Percentiles rank a stretch among this genome's conserved stretches.
Evolutionary conservation across 225 moss, liverwort and hornwort species (phyloP).

Genomic region (Polytrichum commune): DNA sequence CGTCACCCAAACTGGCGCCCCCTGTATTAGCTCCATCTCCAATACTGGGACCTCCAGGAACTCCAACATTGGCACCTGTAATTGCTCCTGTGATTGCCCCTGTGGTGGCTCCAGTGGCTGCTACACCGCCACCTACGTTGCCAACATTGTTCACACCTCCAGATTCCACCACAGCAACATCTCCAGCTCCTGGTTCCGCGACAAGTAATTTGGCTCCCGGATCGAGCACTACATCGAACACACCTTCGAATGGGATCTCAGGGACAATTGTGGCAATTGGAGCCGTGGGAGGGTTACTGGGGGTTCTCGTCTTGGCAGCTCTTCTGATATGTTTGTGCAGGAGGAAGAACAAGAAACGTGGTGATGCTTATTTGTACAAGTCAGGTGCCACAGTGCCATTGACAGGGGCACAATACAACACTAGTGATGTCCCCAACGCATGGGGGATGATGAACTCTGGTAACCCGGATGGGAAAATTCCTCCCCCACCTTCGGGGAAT

Average conservation of each 20-base stretch:
- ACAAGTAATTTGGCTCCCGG: no score
- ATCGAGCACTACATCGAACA: no score
- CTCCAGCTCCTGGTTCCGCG: neutral
- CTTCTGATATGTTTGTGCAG: slow-evolving; percentile 1
- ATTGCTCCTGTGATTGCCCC: slow-evolving; percentile 1
- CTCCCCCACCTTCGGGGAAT: neutral
- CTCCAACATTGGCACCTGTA: no score
- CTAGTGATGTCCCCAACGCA: slow-evolving; percentile 1
- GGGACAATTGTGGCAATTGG: no score
- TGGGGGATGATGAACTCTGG: slow-evolving; percentile 5
- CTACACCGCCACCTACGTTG: no score
- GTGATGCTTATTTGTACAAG: neutral
- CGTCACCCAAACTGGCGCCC: neutral
- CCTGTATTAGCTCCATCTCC: slow-evolving; percentile 2
- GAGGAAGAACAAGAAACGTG: neutral
- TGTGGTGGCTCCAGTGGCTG: no score
- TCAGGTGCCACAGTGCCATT: slow-evolving; percentile 9
- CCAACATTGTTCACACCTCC: neutral
- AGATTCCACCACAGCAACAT: neutral
- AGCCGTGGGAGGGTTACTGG: slow-evolving; percentile 1
- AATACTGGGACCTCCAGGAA: no score
- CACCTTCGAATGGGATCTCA: no score
- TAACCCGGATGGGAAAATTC: neutral
- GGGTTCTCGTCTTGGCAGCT: neutral
- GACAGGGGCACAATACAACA: slow-evolving; percentile 6